A percentile compares a stretch with the other conserved stretches of the same genome.
Evolutionary conservation across 1,284 basidiomycete genomes (phyloP).

Genomic region (Tilletia indica): DNA sequence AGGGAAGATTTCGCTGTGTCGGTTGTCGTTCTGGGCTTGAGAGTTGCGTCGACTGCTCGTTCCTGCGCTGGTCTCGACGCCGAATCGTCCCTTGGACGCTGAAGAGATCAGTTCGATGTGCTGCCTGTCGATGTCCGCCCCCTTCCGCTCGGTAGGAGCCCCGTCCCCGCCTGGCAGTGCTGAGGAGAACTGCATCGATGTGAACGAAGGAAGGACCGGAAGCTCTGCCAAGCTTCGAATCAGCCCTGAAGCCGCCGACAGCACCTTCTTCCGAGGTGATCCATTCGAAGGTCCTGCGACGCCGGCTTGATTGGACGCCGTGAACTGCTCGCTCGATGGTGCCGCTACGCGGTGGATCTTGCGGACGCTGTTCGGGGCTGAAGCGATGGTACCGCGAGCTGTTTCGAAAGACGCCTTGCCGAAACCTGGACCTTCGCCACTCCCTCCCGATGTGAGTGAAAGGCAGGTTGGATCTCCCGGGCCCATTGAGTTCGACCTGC

Average conservation of each 20-base stretch:
- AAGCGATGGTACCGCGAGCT: not conserved
- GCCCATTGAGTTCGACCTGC: no score
- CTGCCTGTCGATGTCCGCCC: not conserved
- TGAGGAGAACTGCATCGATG: not conserved
- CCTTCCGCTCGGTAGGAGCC: not conserved
- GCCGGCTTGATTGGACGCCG: not conserved
- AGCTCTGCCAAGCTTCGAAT: not conserved
- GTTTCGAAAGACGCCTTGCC: constrained; percentile 1
- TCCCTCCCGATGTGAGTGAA: not conserved
- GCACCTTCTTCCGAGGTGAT: not conserved
- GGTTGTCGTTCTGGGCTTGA: not conserved
- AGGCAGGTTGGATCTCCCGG: not conserved
- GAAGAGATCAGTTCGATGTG: not conserved
- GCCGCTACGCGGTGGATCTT: not conserved
- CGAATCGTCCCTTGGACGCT: not conserved
- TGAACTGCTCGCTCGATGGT: not conserved
- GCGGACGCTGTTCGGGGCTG: not conserved
- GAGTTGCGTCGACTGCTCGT: not conserved
- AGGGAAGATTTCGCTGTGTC: not conserved
- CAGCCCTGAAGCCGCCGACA: not conserved
- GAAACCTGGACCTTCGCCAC: not conserved
- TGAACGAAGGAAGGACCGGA: not conserved
- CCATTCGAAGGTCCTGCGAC: not conserved
- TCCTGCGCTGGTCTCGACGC: no score
- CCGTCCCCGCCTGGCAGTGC: not conserved